phyloP scores from a whole-genome alignment of 2,329 filamentous ascomycete genomes.

The Nakataea oryzae region DNA sequence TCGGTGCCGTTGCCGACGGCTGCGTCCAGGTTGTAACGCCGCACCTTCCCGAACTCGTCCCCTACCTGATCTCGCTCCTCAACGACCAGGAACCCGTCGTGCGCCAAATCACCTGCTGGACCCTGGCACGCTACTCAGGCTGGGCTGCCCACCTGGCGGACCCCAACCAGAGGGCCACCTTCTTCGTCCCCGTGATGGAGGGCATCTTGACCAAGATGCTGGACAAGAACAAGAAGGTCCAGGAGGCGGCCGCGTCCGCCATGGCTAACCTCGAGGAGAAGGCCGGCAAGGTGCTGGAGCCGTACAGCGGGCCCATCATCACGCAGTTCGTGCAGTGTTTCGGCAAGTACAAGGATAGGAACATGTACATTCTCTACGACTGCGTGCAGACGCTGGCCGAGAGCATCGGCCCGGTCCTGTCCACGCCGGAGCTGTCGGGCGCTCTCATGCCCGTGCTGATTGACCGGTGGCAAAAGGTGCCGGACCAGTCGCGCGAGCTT shows the following conservation, averaged over 20 bases:
- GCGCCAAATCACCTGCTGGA: slow-evolving; percentile 96
- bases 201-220: slow-evolving; percentile 91
- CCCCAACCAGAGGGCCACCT: slow-evolving; percentile 57
- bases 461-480: slow-evolving; percentile 74
- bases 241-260: slow-evolving; percentile 89
- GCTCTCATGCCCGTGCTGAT: slow-evolving; percentile 91
- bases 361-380: slow-evolving; percentile 98
- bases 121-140: slow-evolving; percentile 80
- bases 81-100: slow-evolving; percentile 83
- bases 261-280: slow-evolving; percentile 96
- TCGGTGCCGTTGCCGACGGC: slow-evolving; percentile 90
- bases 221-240: slow-evolving; percentile 94
- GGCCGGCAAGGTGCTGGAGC: slow-evolving; percentile 67
- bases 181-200: slow-evolving; percentile 95
- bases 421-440: slow-evolving; percentile 69
- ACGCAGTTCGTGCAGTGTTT: slow-evolving; percentile 91
- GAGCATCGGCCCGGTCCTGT: slow-evolving; percentile 71
- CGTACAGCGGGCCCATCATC: slow-evolving; percentile 83
- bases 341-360: slow-evolving; percentile 91
- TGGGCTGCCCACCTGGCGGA: slow-evolving; percentile 77
- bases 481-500: slow-evolving; percentile 82
- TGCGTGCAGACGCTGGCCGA: slow-evolving; percentile 96
- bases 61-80: slow-evolving; percentile 79
- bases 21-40: slow-evolving; percentile 85
- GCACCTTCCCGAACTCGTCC: slow-evolving; percentile 81